Conservation (phyloP, 371 early-diverging fungal genomes). For the Lichtheimia hyalospora region DNA sequence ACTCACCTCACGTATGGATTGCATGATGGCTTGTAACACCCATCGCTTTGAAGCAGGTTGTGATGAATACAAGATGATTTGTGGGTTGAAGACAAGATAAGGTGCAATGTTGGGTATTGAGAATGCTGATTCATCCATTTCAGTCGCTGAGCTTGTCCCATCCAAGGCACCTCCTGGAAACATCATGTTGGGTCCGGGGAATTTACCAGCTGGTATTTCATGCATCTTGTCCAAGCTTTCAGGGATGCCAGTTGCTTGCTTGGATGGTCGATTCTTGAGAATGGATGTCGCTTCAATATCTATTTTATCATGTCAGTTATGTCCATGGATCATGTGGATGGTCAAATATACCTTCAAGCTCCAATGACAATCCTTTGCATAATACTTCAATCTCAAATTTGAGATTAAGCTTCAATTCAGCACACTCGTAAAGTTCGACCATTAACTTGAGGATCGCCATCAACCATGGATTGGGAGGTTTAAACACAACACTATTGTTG, state of each 20-base stretch:
- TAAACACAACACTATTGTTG: slow-evolving; percentile 81
- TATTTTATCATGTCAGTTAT: slow-evolving; percentile 7
- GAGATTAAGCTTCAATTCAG: slow-evolving; percentile 90
- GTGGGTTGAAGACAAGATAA: slow-evolving; percentile 72
- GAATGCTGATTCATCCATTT: slow-evolving; percentile 15
- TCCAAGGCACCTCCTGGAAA: neutral
- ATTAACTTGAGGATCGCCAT: slow-evolving; percentile 91
- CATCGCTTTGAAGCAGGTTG: slow-evolving; percentile 83
- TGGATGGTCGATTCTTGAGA: slow-evolving; percentile 57
- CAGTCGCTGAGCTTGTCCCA: neutral
- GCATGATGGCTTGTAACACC: slow-evolving; percentile 85
- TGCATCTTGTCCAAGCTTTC: neutral
- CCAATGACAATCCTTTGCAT: slow-evolving; percentile 87
- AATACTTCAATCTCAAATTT: slow-evolving; percentile 98
- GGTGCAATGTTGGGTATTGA: slow-evolving; percentile 62
- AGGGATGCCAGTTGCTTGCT: neutral
- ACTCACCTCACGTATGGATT: slow-evolving; percentile 80
- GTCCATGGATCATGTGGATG: slow-evolving; percentile 8
- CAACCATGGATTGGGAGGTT: slow-evolving; percentile 97
- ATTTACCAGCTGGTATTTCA: neutral
- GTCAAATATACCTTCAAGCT: slow-evolving; percentile 59
- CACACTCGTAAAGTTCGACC: slow-evolving; percentile 90
- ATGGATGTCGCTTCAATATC: slow-evolving; percentile 79
- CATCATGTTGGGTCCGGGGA: neutral
- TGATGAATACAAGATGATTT: slow-evolving; percentile 68